Percentiles rank a stretch among this genome's conserved stretches.
phyloP scores from a whole-genome alignment of 352 stramenopile genomes.

The Pythium biforme region DNA sequence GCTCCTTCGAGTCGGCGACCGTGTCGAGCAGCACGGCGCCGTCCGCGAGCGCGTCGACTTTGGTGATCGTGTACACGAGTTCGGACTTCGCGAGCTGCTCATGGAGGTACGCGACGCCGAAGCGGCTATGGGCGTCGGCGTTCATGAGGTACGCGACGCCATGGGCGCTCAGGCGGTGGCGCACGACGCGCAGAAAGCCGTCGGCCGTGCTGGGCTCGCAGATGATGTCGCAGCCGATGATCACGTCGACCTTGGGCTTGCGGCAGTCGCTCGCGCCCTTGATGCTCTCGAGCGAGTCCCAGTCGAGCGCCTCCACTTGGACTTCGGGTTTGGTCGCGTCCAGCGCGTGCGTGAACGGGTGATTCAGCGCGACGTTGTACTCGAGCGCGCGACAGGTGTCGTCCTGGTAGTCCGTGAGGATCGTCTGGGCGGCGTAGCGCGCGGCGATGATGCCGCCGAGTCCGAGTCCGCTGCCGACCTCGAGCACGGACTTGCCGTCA shows the following conservation, averaged over 20 bases:
- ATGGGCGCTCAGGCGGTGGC: slow-evolving; percentile 47
- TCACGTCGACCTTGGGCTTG: slow-evolving; percentile 62
- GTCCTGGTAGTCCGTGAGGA: slow-evolving; percentile 83
- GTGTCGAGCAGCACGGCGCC: slow-evolving; percentile 69
- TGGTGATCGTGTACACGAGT: slow-evolving; percentile 69
- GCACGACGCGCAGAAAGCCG: slow-evolving; percentile 80
- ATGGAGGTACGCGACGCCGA: slow-evolving; percentile 76
- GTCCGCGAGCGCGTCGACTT: slow-evolving; percentile 55
- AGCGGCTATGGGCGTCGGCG: slow-evolving; percentile 83
- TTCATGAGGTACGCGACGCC: slow-evolving; percentile 86
- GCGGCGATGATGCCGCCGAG: slow-evolving; percentile 77
- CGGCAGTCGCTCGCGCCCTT: slow-evolving; percentile 21
- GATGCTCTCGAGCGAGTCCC: slow-evolving; percentile 72
- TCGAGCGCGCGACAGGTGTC: slow-evolving; percentile 72
- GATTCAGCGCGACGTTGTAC: slow-evolving; percentile 83
- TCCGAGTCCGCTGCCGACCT: slow-evolving; percentile 82
- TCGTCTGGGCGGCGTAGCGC: slow-evolving; percentile 56
- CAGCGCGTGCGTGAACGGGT: slow-evolving; percentile 64
- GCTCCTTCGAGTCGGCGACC: slow-evolving; percentile 66
- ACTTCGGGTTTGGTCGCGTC: slow-evolving; percentile 53
- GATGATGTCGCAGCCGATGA: slow-evolving; percentile 88
- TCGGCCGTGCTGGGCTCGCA: slow-evolving; percentile 85
- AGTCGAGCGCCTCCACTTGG: slow-evolving; percentile 63
- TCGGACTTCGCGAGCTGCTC: slow-evolving; percentile 57
- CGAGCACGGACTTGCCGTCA: slow-evolving; percentile 62